These are phyloP conservation scores for Beauveria asiatica DNA, from an alignment of 2,329 filamentous ascomycete genomes.

Conservation along the genomic window DNA sequence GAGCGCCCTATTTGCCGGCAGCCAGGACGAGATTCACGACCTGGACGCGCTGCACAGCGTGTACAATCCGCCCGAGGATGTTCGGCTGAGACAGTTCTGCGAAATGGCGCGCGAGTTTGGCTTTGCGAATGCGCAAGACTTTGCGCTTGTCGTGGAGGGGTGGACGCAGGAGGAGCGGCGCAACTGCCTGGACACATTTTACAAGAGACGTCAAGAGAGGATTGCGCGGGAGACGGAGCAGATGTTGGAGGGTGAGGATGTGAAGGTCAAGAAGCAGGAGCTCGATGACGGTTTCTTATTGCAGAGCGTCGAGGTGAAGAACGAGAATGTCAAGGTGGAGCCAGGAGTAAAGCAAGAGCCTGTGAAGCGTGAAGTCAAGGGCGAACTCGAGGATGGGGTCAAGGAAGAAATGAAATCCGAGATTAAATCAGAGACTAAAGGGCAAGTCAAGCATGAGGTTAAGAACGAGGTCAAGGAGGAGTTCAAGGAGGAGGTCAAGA, in stretches of 20 bases:
- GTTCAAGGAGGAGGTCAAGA: conserved; percentile 11
- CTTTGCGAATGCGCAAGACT: conserved; percentile 68
- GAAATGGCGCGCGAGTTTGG: conserved; percentile 77
- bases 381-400: conserved; percentile 3
- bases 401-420: conserved; percentile 6
- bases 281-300: not conserved
- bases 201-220: conserved; percentile 54
- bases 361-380: conserved; percentile 4
- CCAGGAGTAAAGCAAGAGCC: not conserved
- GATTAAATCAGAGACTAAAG: conserved; percentile 11
- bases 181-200: conserved; percentile 73
- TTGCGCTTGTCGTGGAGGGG: conserved; percentile 81
- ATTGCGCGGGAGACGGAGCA: conserved; percentile 25
- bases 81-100: conserved; percentile 78
- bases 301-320: conserved; percentile 8
- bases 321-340: not conserved
- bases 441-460: conserved; percentile 8
- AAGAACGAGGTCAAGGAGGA: conserved; percentile 7
- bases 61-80: conserved; percentile 66
- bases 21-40: conserved; percentile 25
- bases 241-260: conserved; percentile 4
- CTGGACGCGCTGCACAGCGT: conserved; percentile 25
- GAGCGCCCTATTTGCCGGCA: conserved; percentile 51
- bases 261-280: conserved; percentile 4
- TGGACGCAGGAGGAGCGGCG: conserved; percentile 80